Conservation (phyloP, 2,329 filamentous ascomycete species). For the Fusarium robinianum region DNA sequence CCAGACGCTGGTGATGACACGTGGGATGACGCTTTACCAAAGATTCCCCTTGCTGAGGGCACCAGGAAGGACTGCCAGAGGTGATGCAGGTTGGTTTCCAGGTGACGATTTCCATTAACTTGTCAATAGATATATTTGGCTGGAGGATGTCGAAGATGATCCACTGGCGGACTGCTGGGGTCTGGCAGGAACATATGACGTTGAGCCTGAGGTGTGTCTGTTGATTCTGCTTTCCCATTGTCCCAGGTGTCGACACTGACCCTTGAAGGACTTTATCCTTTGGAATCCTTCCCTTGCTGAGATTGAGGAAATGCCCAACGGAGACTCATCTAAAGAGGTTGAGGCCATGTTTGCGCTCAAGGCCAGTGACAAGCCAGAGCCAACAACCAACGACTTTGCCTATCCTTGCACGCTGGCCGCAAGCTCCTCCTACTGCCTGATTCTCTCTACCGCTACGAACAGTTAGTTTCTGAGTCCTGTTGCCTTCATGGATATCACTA, state of each 20-base stretch:
- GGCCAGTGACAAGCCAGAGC: neutral
- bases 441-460: conserved; percentile 2
- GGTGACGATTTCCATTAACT: too few species aligned
- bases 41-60: neutral
- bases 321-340: neutral
- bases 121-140: too few species aligned
- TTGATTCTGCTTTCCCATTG: too few species aligned
- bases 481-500: neutral
- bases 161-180: too few species aligned
- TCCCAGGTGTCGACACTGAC: neutral
- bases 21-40: too few species aligned
- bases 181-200: too few species aligned
- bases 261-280: conserved; percentile 6
- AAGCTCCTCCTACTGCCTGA: conserved; percentile 8
- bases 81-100: neutral
- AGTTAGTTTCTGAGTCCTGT: neutral
- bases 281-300: conserved; percentile 14
- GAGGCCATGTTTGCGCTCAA: neutral
- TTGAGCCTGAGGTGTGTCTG: too few species aligned
- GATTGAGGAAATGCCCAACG: too few species aligned
- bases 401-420: conserved; percentile 12
- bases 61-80: neutral
- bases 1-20: too few species aligned
- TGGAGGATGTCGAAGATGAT: too few species aligned
- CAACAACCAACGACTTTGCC: conserved; percentile 2